These are phyloP conservation scores for Tephrocybe sp. DNA, from an alignment of 768 basidiomycete species.

Conservation along the genomic window DNA sequence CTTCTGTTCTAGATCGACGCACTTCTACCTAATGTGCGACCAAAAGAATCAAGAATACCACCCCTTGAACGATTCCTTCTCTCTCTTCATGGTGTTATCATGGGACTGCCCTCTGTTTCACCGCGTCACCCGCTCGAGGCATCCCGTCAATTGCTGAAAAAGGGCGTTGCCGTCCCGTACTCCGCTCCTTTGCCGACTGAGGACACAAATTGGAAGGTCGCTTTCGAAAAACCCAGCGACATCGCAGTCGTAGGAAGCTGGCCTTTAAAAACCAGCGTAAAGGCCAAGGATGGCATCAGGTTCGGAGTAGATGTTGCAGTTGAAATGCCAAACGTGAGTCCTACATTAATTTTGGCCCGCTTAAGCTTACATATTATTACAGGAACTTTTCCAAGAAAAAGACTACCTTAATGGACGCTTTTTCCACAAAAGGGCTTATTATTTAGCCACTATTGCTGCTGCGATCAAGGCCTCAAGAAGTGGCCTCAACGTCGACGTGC, in stretches of 20 bases:
- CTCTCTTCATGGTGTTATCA: conserved; percentile 63
- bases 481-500: conserved; percentile 52
- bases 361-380: conserved; percentile 13
- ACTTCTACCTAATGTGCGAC: conserved; percentile 71
- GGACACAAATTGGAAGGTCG: conserved; percentile 87
- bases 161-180: conserved; percentile 64
- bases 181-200: conserved; percentile 66
- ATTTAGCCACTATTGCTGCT: conserved; percentile 75
- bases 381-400: conserved; percentile 92
- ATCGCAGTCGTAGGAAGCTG: conserved; percentile 84
- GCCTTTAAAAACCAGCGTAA: conserved; percentile 75
- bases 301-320: conserved; percentile 80
- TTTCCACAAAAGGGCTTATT: conserved; percentile 91
- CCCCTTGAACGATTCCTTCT: conserved; percentile 69
- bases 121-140: conserved; percentile 70
- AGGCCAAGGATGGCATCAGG: conserved; percentile 57
- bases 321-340: conserved; percentile 81
- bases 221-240: conserved; percentile 74
- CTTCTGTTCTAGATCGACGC: conserved; percentile 62
- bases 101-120: conserved; percentile 50
- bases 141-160: conserved; percentile 47
- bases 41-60: conserved; percentile 54
- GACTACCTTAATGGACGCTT: conserved; percentile 88
- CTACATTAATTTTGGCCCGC: neutral
- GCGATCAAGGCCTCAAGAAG: conserved; percentile 46